These are phyloP conservation scores for Chaetomidium leptoderma DNA, from an alignment of 495 filamentous ascomycete genomes.

Conservation along the genomic window DNA sequence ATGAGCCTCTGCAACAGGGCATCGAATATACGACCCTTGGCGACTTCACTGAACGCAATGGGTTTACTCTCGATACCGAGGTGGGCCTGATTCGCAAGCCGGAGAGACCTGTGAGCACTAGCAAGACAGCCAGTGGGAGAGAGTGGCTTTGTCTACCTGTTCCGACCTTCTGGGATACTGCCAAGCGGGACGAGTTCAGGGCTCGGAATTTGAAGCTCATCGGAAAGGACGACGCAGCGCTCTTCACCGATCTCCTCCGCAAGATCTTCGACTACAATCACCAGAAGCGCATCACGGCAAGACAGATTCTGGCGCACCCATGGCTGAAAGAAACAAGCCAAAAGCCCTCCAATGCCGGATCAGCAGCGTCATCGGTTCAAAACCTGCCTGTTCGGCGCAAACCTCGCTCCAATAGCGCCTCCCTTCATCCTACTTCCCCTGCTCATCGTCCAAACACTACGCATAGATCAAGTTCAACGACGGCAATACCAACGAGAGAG, in stretches of 20 bases:
- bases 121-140: background rate
- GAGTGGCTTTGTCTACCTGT: slow-evolving; percentile 1
- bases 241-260: background rate
- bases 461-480: too few relatives aligned
- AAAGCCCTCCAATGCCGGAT: background rate
- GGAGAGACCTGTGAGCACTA: background rate
- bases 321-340: slow-evolving; percentile 1
- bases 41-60: background rate
- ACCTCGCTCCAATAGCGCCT: too few relatives aligned
- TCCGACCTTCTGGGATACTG: background rate
- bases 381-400: too few relatives aligned
- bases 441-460: too few relatives aligned
- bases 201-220: slow-evolving; percentile 3
- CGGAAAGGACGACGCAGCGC: slow-evolving; percentile 6
- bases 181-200: background rate
- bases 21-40: slow-evolving; percentile 10
- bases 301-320: slow-evolving; percentile 1
- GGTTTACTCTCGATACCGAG: background rate
- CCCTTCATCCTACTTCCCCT: too few relatives aligned
- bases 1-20: slow-evolving; percentile 3
- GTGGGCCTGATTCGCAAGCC: background rate
- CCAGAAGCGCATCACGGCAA: slow-evolving; percentile 7
- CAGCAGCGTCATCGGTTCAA: too few relatives aligned
- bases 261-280: slow-evolving; percentile 8
- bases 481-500: too few relatives aligned